phyloP scores from a whole-genome alignment of 192 early-diverging fungal genomes.

The Pilobolus umbonatus region DNA sequence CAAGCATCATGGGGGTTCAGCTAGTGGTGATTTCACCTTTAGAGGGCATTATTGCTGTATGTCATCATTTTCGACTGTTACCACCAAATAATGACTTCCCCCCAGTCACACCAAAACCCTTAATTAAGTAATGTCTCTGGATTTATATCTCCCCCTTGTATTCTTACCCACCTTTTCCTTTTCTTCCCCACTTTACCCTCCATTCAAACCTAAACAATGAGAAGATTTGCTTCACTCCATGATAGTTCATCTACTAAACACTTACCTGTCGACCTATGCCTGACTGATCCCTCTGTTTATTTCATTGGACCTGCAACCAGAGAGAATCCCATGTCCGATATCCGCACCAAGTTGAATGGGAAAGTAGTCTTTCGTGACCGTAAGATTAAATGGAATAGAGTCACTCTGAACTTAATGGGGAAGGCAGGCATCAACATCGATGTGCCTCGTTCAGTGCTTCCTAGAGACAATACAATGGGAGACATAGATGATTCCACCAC shows the following conservation, averaged over 20 bases:
- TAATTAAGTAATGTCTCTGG: too few relatives aligned
- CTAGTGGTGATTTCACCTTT: too few relatives aligned
- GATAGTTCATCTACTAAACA: neutral
- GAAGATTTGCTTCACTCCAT: slow-evolving; percentile 2
- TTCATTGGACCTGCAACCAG: slow-evolving; percentile 33
- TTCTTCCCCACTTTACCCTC: too few relatives aligned
- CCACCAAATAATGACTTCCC: too few relatives aligned
- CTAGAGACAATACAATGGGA: neutral
- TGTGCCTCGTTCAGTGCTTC: slow-evolving; percentile 3
- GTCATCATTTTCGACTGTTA: too few relatives aligned
- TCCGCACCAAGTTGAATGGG: slow-evolving; percentile 30
- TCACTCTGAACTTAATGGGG: slow-evolving; percentile 28
- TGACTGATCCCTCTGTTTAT: slow-evolving; percentile 19
- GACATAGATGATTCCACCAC: slow-evolving; percentile 3
- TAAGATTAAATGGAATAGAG: slow-evolving; percentile 33
- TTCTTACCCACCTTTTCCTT: too few relatives aligned
- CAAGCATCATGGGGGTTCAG: too few relatives aligned
- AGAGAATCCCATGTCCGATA: slow-evolving; percentile 28
- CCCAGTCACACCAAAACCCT: too few relatives aligned
- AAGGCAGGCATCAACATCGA: slow-evolving; percentile 24
- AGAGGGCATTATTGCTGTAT: too few relatives aligned
- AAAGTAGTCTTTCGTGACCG: slow-evolving; percentile 22
- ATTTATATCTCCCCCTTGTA: too few relatives aligned
- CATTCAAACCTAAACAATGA: too few relatives aligned
- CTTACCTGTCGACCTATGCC: slow-evolving; percentile 15